Evolutionary conservation across 78 protist genomes (phyloP).

Genomic region (Dictyostelium citrinum): DNA sequence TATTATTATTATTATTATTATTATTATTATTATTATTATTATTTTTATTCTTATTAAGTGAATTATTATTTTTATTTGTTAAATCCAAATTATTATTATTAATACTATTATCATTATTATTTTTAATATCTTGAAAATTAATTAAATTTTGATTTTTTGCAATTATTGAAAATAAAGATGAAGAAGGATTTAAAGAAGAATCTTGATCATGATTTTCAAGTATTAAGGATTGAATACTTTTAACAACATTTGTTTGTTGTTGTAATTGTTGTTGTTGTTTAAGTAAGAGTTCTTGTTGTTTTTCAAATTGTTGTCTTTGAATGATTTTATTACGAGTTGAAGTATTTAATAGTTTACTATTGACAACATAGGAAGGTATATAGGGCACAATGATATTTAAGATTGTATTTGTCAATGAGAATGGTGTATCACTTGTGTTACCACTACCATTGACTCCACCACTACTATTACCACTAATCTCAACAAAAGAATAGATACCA

Average conservation of each 20-base stretch:
- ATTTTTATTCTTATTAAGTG: not conserved
- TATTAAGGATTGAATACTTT: not conserved
- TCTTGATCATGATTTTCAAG: not conserved
- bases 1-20: not conserved
- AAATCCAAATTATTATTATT: not conserved
- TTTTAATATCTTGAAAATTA: not conserved
- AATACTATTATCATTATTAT: not conserved
- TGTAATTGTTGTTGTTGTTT: not conserved
- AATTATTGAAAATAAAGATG: not conserved
- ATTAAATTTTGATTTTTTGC: constrained; percentile 2
- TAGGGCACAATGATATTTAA: not conserved
- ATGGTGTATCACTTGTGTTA: not conserved
- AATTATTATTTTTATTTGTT: not conserved
- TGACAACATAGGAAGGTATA: not conserved
- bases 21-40: not conserved
- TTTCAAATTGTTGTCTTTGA: not conserved
- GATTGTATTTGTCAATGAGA: not conserved
- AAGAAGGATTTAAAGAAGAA: not conserved
- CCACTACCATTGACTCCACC: not conserved
- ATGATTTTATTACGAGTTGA: not conserved
- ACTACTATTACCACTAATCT: not conserved
- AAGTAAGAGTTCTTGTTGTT: not conserved
- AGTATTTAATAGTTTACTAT: not conserved
- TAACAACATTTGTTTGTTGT: constrained; percentile 8
- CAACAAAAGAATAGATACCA: not conserved